Conservation (phyloP, 2,329 filamentous ascomycete genomes). For the Didymella glomerata region DNA sequence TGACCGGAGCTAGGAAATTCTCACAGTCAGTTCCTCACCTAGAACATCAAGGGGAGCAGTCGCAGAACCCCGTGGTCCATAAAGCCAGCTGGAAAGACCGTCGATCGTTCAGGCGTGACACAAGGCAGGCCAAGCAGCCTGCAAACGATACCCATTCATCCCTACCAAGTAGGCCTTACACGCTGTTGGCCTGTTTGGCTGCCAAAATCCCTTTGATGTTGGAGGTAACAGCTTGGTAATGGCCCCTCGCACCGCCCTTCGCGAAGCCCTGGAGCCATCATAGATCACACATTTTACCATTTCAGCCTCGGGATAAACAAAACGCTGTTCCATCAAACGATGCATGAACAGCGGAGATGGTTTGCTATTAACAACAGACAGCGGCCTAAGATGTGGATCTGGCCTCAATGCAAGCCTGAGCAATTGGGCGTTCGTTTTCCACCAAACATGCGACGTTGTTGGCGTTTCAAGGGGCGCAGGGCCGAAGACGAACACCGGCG, state of each 20-base stretch:
- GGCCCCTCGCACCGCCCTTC: background rate
- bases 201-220: background rate
- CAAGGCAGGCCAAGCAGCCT: background rate
- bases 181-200: background rate
- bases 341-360: conserved; percentile 25
- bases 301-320: background rate
- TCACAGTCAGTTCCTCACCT: background rate
- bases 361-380: conserved; percentile 20
- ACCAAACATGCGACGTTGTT: conserved; percentile 39
- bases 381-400: conserved; percentile 8
- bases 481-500: conserved; percentile 29
- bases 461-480: conserved; percentile 40
- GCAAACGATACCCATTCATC: background rate
- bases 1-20: background rate
- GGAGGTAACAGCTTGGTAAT: background rate
- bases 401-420: conserved; percentile 15
- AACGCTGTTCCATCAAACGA: background rate
- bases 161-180: background rate
- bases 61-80: background rate
- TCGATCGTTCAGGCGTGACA: background rate
- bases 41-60: background rate
- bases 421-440: conserved; percentile 10
- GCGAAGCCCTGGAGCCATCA: background rate
- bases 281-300: background rate
- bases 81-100: background rate